These are phyloP conservation scores for Talaromyces sp. DNA, from an alignment of 2,329 filamentous ascomycete species.

Conservation along the genomic window DNA sequence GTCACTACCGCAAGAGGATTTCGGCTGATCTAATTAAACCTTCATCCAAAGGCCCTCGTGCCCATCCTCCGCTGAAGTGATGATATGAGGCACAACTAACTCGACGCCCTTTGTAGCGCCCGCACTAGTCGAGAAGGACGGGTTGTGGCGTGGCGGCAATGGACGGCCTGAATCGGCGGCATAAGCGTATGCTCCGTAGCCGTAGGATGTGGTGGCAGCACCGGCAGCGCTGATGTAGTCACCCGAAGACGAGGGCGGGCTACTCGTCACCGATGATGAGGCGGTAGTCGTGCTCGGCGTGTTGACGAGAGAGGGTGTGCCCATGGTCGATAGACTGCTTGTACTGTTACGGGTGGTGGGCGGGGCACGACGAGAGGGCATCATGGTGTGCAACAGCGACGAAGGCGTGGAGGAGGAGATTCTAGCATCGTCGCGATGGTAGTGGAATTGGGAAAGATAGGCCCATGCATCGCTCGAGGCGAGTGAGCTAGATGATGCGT, in stretches of 20 bases:
- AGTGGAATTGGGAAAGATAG: conserved; percentile 46
- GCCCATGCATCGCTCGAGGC: conserved; percentile 42
- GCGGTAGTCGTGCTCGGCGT: conserved; percentile 34
- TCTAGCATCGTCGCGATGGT: conserved; percentile 23
- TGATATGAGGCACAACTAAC: conserved; percentile 40
- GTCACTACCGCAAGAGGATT: background rate
- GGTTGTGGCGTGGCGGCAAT: conserved; percentile 41
- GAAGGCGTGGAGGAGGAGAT: conserved; percentile 1
- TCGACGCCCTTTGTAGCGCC: conserved; percentile 36
- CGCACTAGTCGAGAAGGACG: conserved; percentile 33
- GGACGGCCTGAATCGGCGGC: conserved; percentile 26
- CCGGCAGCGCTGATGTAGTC: conserved; percentile 28
- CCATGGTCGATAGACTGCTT: conserved; percentile 30
- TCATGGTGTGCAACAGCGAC: background rate
- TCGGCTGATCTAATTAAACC: background rate
- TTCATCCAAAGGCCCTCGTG: conserved; percentile 5
- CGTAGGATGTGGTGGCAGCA: background rate
- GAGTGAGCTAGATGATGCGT: conserved; percentile 20
- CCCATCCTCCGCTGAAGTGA: background rate
- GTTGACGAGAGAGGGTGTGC: conserved; percentile 33
- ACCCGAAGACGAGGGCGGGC: background rate
- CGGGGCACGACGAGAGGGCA: conserved; percentile 22
- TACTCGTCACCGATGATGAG: conserved; percentile 40
- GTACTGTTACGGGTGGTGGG: conserved; percentile 23
- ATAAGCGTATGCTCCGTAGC: conserved; percentile 3